Evolutionary conservation across 805 yeast species (phyloP), one percentile per base, ranked within the genome.

Genomic region (Metschnikowia rubicola): DNA sequence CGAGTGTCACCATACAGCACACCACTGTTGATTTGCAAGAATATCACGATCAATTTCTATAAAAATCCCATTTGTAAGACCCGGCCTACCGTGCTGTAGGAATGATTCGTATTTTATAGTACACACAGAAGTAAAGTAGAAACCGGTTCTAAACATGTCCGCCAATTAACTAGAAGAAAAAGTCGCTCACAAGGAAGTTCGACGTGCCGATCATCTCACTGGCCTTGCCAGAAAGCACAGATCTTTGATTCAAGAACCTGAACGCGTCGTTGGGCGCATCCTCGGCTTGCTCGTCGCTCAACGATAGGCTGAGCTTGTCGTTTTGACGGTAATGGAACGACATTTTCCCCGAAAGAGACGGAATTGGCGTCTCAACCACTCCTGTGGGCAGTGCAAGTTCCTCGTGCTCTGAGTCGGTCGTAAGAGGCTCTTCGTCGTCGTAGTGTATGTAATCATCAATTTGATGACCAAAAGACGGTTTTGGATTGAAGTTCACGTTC

Each of bases 181-280:
- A 72, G 47, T 73, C 77, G 52, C 70, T 70, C 53, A 72, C 66
- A 51, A 71, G 56, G 47, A 73, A 68, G 39, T 65, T 70, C 26
- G 73, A 68, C 29, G 69, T 62, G 43, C 75, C 66, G 45, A 73
- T 67, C 72, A 71, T 72, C 58, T 71, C 76, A 47, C 73, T 68
- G 44, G 74, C 73, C 51, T 63, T 67, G 39, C 76, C 76, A 30
- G 67, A 57, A 37, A 71, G 54, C 40, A 71, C 61, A 35, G 71
- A 65, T 42, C 66, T 55, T 42, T 63, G 64, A 50, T 69, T 72
- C 53, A 72, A 59, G 35, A 68, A 59, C 53, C 61, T 66, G 41
- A 58, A 60, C 30, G 66, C 54, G 42, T 69, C 70, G 43, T 64
- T 54, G 7, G 56, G 56, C 35, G 56, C 57, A 37, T 53, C 44